phyloP scores from a whole-genome alignment of 2,329 filamentous ascomycete genomes.

The Aspergillus eucalypticola region DNA sequence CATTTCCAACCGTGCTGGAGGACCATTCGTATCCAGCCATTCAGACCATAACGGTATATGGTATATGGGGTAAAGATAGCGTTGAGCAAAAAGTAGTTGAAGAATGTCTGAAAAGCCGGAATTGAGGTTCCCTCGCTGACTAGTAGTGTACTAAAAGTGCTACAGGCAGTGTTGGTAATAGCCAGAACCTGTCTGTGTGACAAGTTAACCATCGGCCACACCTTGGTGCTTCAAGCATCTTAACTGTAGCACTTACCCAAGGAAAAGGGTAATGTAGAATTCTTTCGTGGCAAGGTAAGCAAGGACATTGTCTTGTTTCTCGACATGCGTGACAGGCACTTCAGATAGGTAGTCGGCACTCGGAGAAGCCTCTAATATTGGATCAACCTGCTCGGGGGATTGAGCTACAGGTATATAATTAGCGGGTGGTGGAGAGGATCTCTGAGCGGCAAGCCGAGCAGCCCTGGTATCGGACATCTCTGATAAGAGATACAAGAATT shows the following conservation, averaged over 20 bases:
- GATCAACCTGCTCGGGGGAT: constrained; percentile 21
- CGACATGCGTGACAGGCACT: constrained; percentile 40
- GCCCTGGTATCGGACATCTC: constrained; percentile 33
- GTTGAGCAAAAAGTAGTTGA: constrained; percentile 87
- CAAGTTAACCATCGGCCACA: constrained; percentile 7
- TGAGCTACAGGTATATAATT: not conserved
- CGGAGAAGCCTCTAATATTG: constrained; percentile 17
- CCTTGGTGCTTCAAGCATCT: not conserved
- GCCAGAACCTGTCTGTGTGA: constrained; percentile 70
- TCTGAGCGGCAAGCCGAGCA: constrained; percentile 26
- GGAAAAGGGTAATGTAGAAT: constrained; percentile 79
- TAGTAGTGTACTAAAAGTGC: constrained; percentile 83
- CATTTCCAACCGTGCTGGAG: constrained; percentile 82
- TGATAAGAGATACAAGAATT: constrained; percentile 9
- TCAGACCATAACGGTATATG: constrained; percentile 75
- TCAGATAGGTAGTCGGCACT: constrained; percentile 20
- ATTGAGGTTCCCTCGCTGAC: constrained; percentile 70
- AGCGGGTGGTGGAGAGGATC: constrained; percentile 14
- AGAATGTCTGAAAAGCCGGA: constrained; percentile 91
- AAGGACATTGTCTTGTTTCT: constrained; percentile 53
- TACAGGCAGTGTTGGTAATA: constrained; percentile 87
- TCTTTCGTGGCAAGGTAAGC: constrained; percentile 79
- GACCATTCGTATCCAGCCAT: constrained; percentile 66
- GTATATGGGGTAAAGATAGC: constrained; percentile 79
- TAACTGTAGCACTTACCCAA: constrained; percentile 58